These are phyloP conservation scores for Sherardia arvensis DNA, from an alignment of 257 asterid species.

Conservation along the genomic window DNA sequence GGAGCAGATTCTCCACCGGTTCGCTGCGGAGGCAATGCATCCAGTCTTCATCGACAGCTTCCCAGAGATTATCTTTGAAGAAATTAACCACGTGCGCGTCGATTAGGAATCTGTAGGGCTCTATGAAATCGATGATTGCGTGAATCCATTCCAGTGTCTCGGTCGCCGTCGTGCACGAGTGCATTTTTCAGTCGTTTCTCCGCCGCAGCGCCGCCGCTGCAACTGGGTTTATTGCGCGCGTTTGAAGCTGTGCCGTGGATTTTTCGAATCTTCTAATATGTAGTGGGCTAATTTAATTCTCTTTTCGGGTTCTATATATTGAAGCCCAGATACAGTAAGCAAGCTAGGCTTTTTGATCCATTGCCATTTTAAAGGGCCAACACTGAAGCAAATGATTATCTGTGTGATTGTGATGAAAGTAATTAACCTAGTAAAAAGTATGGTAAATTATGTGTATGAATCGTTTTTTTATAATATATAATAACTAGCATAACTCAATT, in stretches of 20 bases:
- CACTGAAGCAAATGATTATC: no score
- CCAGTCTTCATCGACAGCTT: conserved; percentile 74
- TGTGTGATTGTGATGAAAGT: no score
- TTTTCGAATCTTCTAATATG: neutral
- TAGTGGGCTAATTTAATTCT: neutral
- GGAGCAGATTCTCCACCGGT: conserved; percentile 47
- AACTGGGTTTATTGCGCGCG: neutral
- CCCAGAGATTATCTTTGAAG: conserved; percentile 82
- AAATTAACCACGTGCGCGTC: conserved; percentile 76
- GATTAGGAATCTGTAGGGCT: conserved; percentile 53
- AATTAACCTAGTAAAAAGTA: no score
- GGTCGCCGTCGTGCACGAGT: conserved; percentile 49
- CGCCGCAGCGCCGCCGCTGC: neutral
- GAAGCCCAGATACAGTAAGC: neutral
- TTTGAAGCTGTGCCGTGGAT: neutral
- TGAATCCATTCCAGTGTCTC: conserved; percentile 76
- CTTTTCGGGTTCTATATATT: neutral
- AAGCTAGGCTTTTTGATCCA: no score
- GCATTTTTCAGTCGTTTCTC: neutral
- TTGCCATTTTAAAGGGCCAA: no score
- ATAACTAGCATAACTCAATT: no score
- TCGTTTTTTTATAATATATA: no score
- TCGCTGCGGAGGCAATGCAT: conserved; percentile 64
- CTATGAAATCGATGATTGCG: conserved; percentile 53
- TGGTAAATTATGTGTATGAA: no score